Conservation (phyloP, 768 basidiomycete genomes). For the Amanita rubescens region DNA sequence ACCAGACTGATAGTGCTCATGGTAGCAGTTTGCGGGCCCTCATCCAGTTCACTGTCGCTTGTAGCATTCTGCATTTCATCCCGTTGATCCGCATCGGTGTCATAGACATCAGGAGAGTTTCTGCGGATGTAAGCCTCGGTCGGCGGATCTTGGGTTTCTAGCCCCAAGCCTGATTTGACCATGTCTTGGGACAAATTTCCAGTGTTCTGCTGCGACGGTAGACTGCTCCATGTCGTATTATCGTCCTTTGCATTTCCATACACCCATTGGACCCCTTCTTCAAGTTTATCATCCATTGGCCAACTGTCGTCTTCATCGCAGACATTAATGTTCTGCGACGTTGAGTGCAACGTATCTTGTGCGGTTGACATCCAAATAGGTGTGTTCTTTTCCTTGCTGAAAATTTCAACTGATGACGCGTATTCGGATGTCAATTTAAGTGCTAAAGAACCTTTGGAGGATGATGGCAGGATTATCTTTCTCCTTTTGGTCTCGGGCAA, state of each 20-base stretch:
- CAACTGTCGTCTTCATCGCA: constrained; percentile 65
- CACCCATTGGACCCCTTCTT: constrained; percentile 52
- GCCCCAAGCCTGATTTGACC: constrained; percentile 13
- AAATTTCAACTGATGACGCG: constrained; percentile 40
- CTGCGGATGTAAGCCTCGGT: constrained; percentile 11
- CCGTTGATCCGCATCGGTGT: constrained; percentile 31
- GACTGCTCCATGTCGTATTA: constrained; percentile 70
- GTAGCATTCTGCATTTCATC: constrained; percentile 28
- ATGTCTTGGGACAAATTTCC: constrained; percentile 17
- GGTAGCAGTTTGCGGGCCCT: constrained; percentile 29
- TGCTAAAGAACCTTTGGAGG: constrained; percentile 15
- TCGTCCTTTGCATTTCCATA: constrained; percentile 55
- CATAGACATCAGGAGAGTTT: constrained; percentile 20
- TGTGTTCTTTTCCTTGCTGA: constrained; percentile 37
- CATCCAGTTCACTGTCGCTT: constrained; percentile 32
- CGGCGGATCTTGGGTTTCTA: constrained; percentile 3
- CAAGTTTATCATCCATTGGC: constrained; percentile 62
- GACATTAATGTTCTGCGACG: neutral
- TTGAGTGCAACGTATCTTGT: constrained; percentile 51
- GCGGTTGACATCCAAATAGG: constrained; percentile 52
- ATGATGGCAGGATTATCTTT: neutral
- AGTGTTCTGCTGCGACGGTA: constrained; percentile 37
- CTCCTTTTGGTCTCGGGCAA: constrained; percentile 18
- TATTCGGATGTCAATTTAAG: constrained; percentile 51
- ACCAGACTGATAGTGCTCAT: constrained; percentile 31